These are phyloP conservation scores for Phytophthora quininea DNA, from an alignment of 352 stramenopile species.

Conservation along the genomic window DNA sequence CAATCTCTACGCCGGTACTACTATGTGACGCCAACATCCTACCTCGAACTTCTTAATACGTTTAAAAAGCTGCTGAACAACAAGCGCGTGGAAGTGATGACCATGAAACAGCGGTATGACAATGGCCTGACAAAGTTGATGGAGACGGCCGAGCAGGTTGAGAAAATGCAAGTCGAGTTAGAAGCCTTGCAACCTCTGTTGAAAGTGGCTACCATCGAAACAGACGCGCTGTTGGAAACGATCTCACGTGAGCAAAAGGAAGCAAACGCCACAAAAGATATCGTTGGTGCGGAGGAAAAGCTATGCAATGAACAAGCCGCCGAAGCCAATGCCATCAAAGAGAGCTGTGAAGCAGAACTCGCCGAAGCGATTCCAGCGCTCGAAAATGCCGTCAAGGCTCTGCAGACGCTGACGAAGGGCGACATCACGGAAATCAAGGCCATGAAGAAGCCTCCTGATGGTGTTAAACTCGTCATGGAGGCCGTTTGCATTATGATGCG, in stretches of 20 bases:
- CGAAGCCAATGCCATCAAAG: conserved; percentile 90
- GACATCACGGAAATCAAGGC: conserved; percentile 96
- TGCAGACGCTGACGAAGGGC: conserved; percentile 93
- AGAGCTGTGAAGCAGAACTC: conserved; percentile 91
- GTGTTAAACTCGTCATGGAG: conserved; percentile 95
- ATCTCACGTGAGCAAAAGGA: conserved; percentile 88
- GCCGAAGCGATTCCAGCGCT: conserved; percentile 93
- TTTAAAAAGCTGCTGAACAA: conserved; percentile 94
- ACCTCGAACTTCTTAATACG: conserved; percentile 95
- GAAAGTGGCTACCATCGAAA: conserved; percentile 91
- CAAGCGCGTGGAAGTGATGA: conserved; percentile 92
- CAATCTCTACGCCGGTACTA: conserved; percentile 91
- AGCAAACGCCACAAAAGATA: conserved; percentile 85
- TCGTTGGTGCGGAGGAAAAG: conserved; percentile 86
- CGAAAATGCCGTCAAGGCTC: conserved; percentile 89
- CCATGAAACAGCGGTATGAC: conserved; percentile 91
- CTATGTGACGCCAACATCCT: conserved; percentile 96
- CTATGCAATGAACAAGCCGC: conserved; percentile 87
- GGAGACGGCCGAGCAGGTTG: conserved; percentile 93
- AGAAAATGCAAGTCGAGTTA: conserved; percentile 94
- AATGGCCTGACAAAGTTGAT: conserved; percentile 94
- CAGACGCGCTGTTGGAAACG: conserved; percentile 88
- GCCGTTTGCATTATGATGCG: conserved; percentile 96
- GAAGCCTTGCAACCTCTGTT: conserved; percentile 93
- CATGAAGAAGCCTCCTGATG: conserved; percentile 96